phyloP scores from a whole-genome alignment of 2,329 filamentous ascomycete species.

The Conoideocrella luteorostrata region DNA sequence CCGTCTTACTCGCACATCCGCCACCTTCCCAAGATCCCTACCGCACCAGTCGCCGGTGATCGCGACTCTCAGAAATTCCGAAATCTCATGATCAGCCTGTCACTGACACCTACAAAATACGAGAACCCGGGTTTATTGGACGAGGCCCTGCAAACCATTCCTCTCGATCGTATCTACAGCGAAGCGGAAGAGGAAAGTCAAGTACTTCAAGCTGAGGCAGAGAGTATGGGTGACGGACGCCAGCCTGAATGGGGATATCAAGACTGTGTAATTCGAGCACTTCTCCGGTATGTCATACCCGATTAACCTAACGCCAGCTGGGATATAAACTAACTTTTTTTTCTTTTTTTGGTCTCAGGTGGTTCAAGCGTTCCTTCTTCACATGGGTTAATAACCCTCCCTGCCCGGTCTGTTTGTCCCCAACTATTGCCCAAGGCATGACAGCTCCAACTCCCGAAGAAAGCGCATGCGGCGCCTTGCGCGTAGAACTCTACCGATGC shows the following conservation, averaged over 20 bases:
- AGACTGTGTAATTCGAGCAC: slow-evolving; percentile 85
- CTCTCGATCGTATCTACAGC: slow-evolving; percentile 82
- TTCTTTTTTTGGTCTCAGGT: slow-evolving; percentile 38
- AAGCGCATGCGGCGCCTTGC: slow-evolving; percentile 75
- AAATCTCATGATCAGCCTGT: slow-evolving; percentile 78
- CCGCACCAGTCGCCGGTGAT: slow-evolving; percentile 61
- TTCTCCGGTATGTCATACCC: slow-evolving; percentile 60
- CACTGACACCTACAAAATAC: slow-evolving; percentile 84
- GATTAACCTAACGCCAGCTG: background rate
- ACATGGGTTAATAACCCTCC: slow-evolving; percentile 94
- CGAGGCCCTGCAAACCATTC: slow-evolving; percentile 80
- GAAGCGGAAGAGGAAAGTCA: slow-evolving; percentile 93
- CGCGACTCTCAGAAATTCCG: slow-evolving; percentile 66
- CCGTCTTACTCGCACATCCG: slow-evolving; percentile 43
- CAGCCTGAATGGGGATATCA: slow-evolving; percentile 94
- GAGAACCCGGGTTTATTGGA: slow-evolving; percentile 94
- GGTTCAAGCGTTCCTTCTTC: slow-evolving; percentile 96
- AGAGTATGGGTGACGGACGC: slow-evolving; percentile 73
- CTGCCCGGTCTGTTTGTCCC: slow-evolving; percentile 73
- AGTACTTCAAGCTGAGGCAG: slow-evolving; percentile 78
- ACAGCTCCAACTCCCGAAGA: slow-evolving; percentile 83
- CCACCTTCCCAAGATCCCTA: slow-evolving; percentile 55
- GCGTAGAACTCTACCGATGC: slow-evolving; percentile 88
- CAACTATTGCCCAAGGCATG: slow-evolving; percentile 77
- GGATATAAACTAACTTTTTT: slow-evolving; percentile 13